Base-by-base conservation (phyloP, 106 monocot species). In the Phalaenopsis equestris region DNA sequence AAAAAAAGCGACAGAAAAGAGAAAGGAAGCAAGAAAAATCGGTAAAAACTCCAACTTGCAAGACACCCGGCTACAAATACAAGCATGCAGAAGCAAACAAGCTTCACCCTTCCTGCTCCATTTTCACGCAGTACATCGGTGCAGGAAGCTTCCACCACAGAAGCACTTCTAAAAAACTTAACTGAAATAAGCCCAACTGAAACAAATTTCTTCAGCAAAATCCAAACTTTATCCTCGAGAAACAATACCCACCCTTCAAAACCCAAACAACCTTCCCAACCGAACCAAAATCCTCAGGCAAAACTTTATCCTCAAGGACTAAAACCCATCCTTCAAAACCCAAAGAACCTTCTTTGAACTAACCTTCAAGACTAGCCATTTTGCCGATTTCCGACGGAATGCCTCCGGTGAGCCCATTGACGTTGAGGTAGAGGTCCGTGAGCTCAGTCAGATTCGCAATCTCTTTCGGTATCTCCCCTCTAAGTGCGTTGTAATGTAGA, bases 281-380 rank as follows among this genome's bases (percentile, higher is more conserved):
- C 38, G 43, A 67, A 65, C 14, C 38, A 64, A 67, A 65, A 19
- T 58, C 19, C 6, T 15, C 19, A 6, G n/a, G 41, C 2, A 79
- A 14, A 39, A 38, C 15, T 56, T 56, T 39, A 17, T 78, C 56
- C 6, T 73, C 12, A 18, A 41, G 12, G 45, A 19, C 8, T 7
- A 77, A 78, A 78, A 39, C 5, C 16, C 15, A 19, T 17, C 75
- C 45, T 12, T 52, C 5, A 77, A 78, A 78, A 6, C 23, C 39
- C 38, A 39, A 12, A 24, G 23, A 48, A 45, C 14, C 36, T 23
- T 85, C 89, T 19, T 41, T 41, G 6, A 55, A 72, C 83, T 79
- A 79, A 98, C 97, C 97, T 92, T 92, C 90, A 12, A 98, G 92
- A 18, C 81, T 84, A 8, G 61, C 83, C 94, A 98, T 87, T 80